Evolutionary conservation across 768 basidiomycete species (phyloP), one percentile per base, ranked within the genome.

Genomic region (Trametes punicea): DNA sequence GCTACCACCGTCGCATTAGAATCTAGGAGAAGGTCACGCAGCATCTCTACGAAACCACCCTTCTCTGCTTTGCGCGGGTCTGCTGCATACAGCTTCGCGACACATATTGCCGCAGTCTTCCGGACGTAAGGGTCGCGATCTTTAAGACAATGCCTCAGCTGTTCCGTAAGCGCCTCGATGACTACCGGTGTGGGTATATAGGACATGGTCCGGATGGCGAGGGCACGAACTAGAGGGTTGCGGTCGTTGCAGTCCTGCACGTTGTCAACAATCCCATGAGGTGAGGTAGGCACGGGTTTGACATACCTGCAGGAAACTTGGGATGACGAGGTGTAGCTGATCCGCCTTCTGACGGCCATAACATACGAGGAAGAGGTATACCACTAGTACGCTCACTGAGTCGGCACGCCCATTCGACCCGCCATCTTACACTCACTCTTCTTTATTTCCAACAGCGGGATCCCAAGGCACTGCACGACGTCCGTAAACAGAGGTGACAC

Each of bases 131-230:
- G 94, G 70, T 99, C 96, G 15, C 85, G 80, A 70, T 99, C 97
- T 66, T 93, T 90, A 39, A 98, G 77, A 60, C 89, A 90, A 70
- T 97, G 93, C 57, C 93, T 83, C 27, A 99, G 76, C 49, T 94
- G 96, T 55, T 98, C 97, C 38, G 85, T 77, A 33, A 99, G 78
- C 1, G 90, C 82, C 53, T 91, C 88, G 11, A 87, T 87, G 58
- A 98, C 92, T 46, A 85, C 78, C 8, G 94, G 89, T 21, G 97
- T 87, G 31, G 94, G 93, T 64, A 99, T 98, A 68, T 97, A 98
- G 6, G 97, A 96, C 96, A 99, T 98, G 11, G 97, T 99, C 39
- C 97, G 90, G 65, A 99, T 95, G 18, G 97, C 94, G 42, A 99
- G 78, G 15, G 96, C 97, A 31, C 97, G 90, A 55, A 99, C 93